A percentile compares a stretch with the other conserved stretches of the same genome.
Evolutionary conservation across 371 early-diverging fungal genomes (phyloP).

Genomic region (Rhizomucor miehei): DNA sequence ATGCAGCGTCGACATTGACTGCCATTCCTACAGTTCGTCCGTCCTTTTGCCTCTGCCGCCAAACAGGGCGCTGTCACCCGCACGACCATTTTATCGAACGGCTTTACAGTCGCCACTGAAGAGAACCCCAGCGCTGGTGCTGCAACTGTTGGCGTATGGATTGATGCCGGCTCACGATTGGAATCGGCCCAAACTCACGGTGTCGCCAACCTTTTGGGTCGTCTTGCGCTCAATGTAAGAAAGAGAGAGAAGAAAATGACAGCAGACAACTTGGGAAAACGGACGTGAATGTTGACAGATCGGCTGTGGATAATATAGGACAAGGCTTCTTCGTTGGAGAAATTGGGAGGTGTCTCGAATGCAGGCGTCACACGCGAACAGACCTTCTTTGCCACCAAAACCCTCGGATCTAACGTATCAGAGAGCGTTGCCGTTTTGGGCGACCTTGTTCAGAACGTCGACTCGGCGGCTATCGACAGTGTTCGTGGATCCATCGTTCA

Average conservation of each 20-base stretch:
- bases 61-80: conserved; percentile 53
- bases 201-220: conserved; percentile 92
- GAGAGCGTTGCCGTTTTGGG: conserved; percentile 81
- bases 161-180: conserved; percentile 89
- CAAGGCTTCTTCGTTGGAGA: conserved; percentile 51
- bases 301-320: conserved; percentile 4
- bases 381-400: conserved; percentile 90
- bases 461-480: conserved; percentile 71
- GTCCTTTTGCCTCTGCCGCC: conserved; percentile 21
- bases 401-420: conserved; percentile 73
- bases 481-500: conserved; percentile 87
- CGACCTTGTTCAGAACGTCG: conserved; percentile 85
- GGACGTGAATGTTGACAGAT: not conserved
- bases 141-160: conserved; percentile 95
- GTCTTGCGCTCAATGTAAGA: conserved; percentile 91
- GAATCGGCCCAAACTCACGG: conserved; percentile 88
- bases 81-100: conserved; percentile 82
- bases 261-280: not conserved
- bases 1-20: not conserved
- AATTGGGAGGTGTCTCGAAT: conserved; percentile 90
- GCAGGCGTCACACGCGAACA: conserved; percentile 94
- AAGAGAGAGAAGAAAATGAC: not conserved
- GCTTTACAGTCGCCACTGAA: conserved; percentile 91
- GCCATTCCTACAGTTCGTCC: conserved; percentile 11
- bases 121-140: conserved; percentile 80